A percentile compares a stretch with the other conserved stretches of the same genome.
Conservation (phyloP, 1,284 basidiomycete species). For the Trichosporon sp. region DNA sequence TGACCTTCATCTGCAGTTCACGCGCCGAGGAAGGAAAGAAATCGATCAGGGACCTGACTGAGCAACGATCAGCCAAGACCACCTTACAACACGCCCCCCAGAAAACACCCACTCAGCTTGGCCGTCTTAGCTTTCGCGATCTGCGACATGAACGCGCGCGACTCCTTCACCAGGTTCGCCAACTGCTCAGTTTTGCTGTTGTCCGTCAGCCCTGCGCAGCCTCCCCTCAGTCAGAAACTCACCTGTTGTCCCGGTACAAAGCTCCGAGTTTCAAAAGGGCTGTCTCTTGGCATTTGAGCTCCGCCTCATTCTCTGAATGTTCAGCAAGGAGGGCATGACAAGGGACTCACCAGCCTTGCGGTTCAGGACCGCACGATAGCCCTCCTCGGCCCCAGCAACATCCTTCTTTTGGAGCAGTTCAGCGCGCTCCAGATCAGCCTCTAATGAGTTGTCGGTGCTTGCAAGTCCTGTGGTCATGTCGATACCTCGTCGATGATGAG, state of each 20-base stretch:
- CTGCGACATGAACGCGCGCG: constrained; percentile 86
- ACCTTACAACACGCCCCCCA: neutral
- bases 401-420: constrained; percentile 38
- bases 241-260: constrained; percentile 85
- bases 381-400: constrained; percentile 46
- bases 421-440: constrained; percentile 41
- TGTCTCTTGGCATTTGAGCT: constrained; percentile 77
- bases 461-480: constrained; percentile 34
- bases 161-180: constrained; percentile 82
- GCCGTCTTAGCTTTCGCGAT: constrained; percentile 98
- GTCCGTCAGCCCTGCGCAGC: constrained; percentile 15
- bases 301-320: constrained; percentile 61
- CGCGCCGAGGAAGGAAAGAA: constrained; percentile 79
- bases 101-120: constrained; percentile 75
- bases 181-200: constrained; percentile 79
- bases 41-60: constrained; percentile 89
- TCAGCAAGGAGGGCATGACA: neutral
- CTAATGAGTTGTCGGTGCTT: constrained; percentile 33
- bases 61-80: neutral
- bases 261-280: constrained; percentile 85
- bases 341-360: constrained; percentile 44
- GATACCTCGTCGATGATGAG: neutral
- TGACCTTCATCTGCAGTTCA: constrained; percentile 79
- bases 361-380: constrained; percentile 46
- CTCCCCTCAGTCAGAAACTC: constrained; percentile 43